Conservation (phyloP, 768 basidiomycete genomes). For the Antrodiella citrinella region DNA sequence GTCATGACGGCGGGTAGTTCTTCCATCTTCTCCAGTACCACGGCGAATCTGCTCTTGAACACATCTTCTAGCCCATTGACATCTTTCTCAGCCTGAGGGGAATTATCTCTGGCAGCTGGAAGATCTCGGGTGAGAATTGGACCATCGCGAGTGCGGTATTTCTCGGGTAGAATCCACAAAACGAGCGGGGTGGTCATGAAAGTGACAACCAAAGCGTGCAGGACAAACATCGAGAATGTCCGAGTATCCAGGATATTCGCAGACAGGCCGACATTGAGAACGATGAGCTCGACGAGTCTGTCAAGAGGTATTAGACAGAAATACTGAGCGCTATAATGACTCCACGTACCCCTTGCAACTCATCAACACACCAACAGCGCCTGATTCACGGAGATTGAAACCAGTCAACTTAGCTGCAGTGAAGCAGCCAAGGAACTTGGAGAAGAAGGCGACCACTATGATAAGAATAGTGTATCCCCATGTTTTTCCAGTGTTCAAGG, state of each 20-base stretch:
- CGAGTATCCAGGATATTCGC: slow-evolving; percentile 56
- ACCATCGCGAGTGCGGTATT: slow-evolving; percentile 37
- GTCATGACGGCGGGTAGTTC: slow-evolving; percentile 80
- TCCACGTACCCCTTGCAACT: slow-evolving; percentile 71
- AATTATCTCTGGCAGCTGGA: slow-evolving; percentile 1
- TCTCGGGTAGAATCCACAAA: slow-evolving; percentile 64
- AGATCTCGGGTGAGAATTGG: too few relatives aligned
- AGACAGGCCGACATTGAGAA: slow-evolving; percentile 78
- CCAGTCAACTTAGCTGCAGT: slow-evolving; percentile 48
- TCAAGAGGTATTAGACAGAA: background rate
- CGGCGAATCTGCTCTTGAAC: slow-evolving; percentile 51
- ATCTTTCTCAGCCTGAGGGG: slow-evolving; percentile 8
- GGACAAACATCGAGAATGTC: slow-evolving; percentile 86
- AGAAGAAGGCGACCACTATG: slow-evolving; percentile 63
- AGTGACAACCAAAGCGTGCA: slow-evolving; percentile 69
- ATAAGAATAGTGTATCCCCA: slow-evolving; percentile 81
- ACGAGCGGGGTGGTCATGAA: slow-evolving; percentile 83
- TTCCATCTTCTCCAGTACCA: slow-evolving; percentile 77
- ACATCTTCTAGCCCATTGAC: slow-evolving; percentile 19
- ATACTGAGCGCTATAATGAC: background rate
- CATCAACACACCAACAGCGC: slow-evolving; percentile 84
- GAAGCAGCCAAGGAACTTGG: slow-evolving; percentile 73
- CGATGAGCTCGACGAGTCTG: slow-evolving; percentile 80
- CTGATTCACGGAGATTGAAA: slow-evolving; percentile 69
- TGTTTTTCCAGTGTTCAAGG: slow-evolving; percentile 63